Evolutionary conservation across 345 rosid genomes (phyloP), one percentile per base, ranked within the genome.

Genomic region (Populus ilicifolia): DNA sequence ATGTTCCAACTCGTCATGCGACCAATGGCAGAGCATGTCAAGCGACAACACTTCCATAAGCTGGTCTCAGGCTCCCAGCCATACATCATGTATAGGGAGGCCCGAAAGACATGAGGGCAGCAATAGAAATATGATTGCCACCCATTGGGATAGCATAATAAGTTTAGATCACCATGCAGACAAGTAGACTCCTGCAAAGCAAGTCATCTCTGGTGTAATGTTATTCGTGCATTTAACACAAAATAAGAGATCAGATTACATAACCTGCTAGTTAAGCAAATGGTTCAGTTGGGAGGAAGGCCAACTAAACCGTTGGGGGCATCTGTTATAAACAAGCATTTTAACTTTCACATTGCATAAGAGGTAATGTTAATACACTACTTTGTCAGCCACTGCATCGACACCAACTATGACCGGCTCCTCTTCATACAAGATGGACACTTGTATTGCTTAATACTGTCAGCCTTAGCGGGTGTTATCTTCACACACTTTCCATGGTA

Each of bases 401-500:
- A 62, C 12, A 27, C 48, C 2, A 12, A 43, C 72, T 63, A 75
- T 74, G 75, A 82, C 74, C 85, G 75, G 70, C 81, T 86, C 88
- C 89, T 92, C 83, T 91, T 94, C 66, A 86, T 74, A 86, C 98
- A 91, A 66, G 93, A 81, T 20, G 98, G 92, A 79, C 98, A 93
- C 85, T 91, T 95, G 86, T 93, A 95, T 62, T 92, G 95, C 88
- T 89, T 90, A 76, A 95, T 92, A 74, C 78, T 86, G 71, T 92
- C 96, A 9, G 99, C 98, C 81, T 89, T 89, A 25, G 97, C 91
- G 0, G 98, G 97, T 44, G 94, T 88, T 82, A 94, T 92, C 88
- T 89, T 90, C 80, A 93, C 97, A 36, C 97, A 93, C 73, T 90
- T 94, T 18, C 94, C 96, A 36, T 91, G 98, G 87, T 88, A 94